Evolutionary conservation across 805 yeast species (phyloP), one percentile per base, ranked within the genome.

Genomic region (Kodamaea jinghongensis): DNA sequence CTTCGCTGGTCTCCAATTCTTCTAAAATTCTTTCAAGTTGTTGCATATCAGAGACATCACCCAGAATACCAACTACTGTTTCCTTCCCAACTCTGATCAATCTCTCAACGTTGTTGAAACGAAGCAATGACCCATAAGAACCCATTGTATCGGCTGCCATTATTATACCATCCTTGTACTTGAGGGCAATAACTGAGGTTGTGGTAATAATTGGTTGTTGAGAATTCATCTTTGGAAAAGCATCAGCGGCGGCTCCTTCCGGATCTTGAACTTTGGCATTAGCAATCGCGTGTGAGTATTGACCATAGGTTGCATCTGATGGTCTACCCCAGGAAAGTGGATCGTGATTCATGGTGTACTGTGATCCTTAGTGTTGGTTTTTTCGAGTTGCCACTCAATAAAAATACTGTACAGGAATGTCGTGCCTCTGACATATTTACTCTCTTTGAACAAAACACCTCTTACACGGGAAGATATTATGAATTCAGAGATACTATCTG

Each of bases 241-340:
- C 44, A 16, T 45, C 34, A 11, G 41, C 33, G 17, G 39, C 42
- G 13, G 49, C 45, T 39, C 44, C 17, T 43, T 45, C 34, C 42
- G 51, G 17, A 13, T 31, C 39, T 20, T 20, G 23, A 39, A 58
- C 58, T 42, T 57, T 48, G 1, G 89, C 89, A 47, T 80, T 65
- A 35, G 95, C 85, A 52, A 90, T 91, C 35, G 75, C 63, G 41
- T 72, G 73, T 60, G 84, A 86, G 68, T 90, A 93, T 6, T 69
- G 60, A 12, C 99, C 99, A 55, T 93, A 93, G 1, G 81, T 74
- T 31, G 76, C 79, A 58, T 85, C 81, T 28, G 83, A 73, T 43
- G 98, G 98, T 67, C 97, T 86, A 15, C 98, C 99, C 99, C 99
- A 91, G 52, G 75, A 74, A 54, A 73, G 81, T 48, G 96, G 98